A percentile compares a stretch with the other conserved stretches of the same genome.
phyloP scores from a whole-genome alignment of 768 basidiomycete species.

The Kwoniella bestiolae region DNA sequence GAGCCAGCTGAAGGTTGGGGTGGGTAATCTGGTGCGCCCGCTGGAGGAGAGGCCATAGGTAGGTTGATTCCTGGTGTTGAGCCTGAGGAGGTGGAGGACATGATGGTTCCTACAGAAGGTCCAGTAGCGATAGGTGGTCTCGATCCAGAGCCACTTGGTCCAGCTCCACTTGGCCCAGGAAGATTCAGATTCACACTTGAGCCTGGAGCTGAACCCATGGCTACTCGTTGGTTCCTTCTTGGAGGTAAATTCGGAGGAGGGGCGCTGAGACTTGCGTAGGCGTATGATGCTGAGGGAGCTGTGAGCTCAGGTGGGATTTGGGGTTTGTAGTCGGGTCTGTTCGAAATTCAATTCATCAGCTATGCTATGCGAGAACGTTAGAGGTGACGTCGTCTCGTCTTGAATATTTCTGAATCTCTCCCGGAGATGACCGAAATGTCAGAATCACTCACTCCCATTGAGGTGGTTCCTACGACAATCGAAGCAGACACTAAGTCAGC shows the following conservation, averaged over 20 bases:
- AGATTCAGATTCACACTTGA: background rate
- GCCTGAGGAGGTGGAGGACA: background rate
- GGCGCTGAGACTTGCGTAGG: constrained; percentile 46
- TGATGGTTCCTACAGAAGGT: background rate
- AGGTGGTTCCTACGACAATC: constrained; percentile 37
- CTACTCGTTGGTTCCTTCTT: constrained; percentile 20
- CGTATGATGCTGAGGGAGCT: constrained; percentile 42
- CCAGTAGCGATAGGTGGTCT: constrained; percentile 4
- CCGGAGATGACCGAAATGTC: constrained; percentile 5
- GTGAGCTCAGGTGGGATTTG: constrained; percentile 45
- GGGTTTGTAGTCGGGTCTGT: constrained; percentile 52
- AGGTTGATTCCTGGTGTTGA: background rate
- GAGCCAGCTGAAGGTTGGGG: background rate
- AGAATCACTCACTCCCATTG: constrained; percentile 48
- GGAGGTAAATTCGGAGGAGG: constrained; percentile 50
- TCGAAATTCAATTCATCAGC: background rate
- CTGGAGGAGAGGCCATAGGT: constrained; percentile 13
- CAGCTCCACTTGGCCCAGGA: background rate
- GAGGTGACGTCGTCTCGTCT: constrained; percentile 15
- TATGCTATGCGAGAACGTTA: background rate
- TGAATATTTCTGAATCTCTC: background rate
- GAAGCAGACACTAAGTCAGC: constrained; percentile 1
- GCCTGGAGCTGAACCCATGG: background rate
- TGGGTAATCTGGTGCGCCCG: constrained; percentile 35
- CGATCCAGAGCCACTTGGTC: background rate